These are phyloP conservation scores for Bauhinia variegata DNA, from an alignment of 306 rosid genomes.

Conservation along the genomic window DNA sequence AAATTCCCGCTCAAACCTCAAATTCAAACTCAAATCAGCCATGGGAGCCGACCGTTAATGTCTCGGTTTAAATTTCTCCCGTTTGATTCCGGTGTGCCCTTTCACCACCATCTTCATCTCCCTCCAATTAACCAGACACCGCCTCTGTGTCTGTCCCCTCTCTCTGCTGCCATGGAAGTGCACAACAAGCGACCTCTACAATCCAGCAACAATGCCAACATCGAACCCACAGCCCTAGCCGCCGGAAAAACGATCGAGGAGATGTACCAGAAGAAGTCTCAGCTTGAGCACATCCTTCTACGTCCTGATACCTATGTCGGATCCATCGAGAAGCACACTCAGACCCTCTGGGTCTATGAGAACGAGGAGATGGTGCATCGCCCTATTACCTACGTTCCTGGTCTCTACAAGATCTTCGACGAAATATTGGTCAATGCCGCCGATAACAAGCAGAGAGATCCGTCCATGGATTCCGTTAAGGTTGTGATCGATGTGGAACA, in stretches of 20 bases:
- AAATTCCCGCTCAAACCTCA: conserved; percentile 38
- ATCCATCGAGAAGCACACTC: conserved; percentile 87
- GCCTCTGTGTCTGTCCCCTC: conserved; percentile 34
- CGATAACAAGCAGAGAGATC: conserved; percentile 92
- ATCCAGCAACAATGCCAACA: conserved; percentile 61
- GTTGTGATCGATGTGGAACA: conserved; percentile 65
- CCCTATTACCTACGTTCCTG: conserved; percentile 73
- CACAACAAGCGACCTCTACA: conserved; percentile 71
- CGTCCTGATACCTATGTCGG: conserved; percentile 96
- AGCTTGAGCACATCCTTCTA: conserved; percentile 95
- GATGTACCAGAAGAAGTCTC: conserved; percentile 87
- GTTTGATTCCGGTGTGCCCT: background rate
- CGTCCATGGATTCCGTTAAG: conserved; percentile 68
- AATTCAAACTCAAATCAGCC: conserved; percentile 38
- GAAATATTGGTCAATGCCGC: conserved; percentile 96
- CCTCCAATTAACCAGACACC: conserved; percentile 31
- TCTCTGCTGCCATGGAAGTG: conserved; percentile 50
- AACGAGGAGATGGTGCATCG: conserved; percentile 73
- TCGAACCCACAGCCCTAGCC: conserved; percentile 35
- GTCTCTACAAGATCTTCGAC: conserved; percentile 92
- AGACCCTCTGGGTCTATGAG: conserved; percentile 79
- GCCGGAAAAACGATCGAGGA: conserved; percentile 68
- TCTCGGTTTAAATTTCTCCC: background rate
- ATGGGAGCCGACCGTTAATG: conserved; percentile 42
- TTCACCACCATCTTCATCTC: conserved; percentile 15